Percentiles rank a stretch among this genome's conserved stretches.
These are phyloP conservation scores for Xerocomellus chrysenteron DNA, from an alignment of 768 basidiomycete genomes.

Conservation along the genomic window DNA sequence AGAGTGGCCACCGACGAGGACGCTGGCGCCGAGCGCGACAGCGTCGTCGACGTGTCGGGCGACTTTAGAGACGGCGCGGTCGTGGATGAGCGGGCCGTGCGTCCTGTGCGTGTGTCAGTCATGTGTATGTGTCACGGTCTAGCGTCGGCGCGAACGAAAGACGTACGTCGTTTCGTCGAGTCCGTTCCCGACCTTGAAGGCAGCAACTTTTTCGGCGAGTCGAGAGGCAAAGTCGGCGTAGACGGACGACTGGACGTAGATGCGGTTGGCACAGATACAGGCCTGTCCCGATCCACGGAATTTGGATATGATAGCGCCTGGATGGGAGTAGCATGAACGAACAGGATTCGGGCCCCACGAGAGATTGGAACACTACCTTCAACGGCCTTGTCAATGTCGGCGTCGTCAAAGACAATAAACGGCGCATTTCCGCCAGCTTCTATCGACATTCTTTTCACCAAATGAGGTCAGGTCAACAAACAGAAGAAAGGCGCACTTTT, in stretches of 20 bases:
- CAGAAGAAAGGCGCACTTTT: constrained; percentile 55
- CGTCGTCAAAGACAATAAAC: constrained; percentile 97
- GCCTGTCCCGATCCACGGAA: constrained; percentile 84
- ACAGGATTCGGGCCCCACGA: background rate
- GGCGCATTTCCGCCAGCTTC: constrained; percentile 95
- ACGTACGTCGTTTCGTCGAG: constrained; percentile 72
- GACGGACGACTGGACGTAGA: constrained; percentile 87
- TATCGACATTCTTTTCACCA: constrained; percentile 51
- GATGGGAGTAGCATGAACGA: constrained; percentile 1
- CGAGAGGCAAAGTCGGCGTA: constrained; percentile 92
- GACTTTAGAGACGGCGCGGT: constrained; percentile 83
- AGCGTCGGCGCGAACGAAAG: background rate
- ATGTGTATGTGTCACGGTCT: background rate
- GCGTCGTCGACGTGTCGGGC: constrained; percentile 86
- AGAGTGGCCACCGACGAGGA: constrained; percentile 86
- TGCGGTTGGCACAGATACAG: constrained; percentile 85
- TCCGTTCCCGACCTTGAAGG: constrained; percentile 88
- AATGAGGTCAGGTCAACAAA: background rate
- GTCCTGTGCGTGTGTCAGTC: constrained; percentile 48
- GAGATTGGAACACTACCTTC: constrained; percentile 47
- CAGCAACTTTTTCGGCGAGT: constrained; percentile 77
- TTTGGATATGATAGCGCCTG: constrained; percentile 74
- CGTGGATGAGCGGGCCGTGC: constrained; percentile 93
- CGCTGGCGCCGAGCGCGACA: constrained; percentile 75
- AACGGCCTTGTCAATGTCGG: constrained; percentile 89